Percentiles rank a stretch among this genome's conserved stretches.
Conservation (phyloP, 2,329 filamentous ascomycete genomes). For the Penicillium oxalicum region DNA sequence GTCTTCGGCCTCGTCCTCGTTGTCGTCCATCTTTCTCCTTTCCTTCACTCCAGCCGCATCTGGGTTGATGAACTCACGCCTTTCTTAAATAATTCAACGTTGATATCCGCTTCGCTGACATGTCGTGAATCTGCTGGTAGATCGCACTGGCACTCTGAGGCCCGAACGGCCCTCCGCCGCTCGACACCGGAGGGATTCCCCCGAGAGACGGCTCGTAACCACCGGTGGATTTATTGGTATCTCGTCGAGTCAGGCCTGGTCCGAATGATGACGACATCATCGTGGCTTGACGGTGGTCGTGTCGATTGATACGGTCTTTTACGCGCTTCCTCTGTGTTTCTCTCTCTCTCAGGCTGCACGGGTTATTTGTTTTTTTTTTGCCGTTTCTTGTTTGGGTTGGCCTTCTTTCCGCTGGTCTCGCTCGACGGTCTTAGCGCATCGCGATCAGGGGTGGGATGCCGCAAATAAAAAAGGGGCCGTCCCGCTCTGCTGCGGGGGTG, state of each 20-base stretch:
- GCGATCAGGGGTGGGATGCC: background rate
- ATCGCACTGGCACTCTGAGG: slow-evolving; percentile 50
- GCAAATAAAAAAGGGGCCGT: background rate
- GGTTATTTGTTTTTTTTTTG: too few relatives aligned
- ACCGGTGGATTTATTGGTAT: slow-evolving; percentile 29
- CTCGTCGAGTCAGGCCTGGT: slow-evolving; percentile 29
- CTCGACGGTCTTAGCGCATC: too few relatives aligned
- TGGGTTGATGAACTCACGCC: slow-evolving; percentile 55
- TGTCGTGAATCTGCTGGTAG: slow-evolving; percentile 70
- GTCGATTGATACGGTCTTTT: background rate
- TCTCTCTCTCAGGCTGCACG: too few relatives aligned
- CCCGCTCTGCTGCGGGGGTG: background rate
- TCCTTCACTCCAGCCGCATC: too few relatives aligned
- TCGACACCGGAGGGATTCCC: slow-evolving; percentile 25
- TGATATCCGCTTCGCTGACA: slow-evolving; percentile 85
- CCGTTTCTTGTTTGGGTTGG: background rate
- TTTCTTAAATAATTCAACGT: slow-evolving; percentile 90
- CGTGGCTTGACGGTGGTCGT: slow-evolving; percentile 1
- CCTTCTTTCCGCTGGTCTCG: background rate
- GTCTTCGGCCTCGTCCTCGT: too few relatives aligned
- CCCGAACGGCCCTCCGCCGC: slow-evolving; percentile 31
- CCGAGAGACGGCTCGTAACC: slow-evolving; percentile 23
- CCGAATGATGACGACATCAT: slow-evolving; percentile 34
- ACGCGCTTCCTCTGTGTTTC: background rate
- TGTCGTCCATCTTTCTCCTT: too few relatives aligned